phyloP scores from a whole-genome alignment of 139 green algal species.

The Closterium sp. region DNA sequence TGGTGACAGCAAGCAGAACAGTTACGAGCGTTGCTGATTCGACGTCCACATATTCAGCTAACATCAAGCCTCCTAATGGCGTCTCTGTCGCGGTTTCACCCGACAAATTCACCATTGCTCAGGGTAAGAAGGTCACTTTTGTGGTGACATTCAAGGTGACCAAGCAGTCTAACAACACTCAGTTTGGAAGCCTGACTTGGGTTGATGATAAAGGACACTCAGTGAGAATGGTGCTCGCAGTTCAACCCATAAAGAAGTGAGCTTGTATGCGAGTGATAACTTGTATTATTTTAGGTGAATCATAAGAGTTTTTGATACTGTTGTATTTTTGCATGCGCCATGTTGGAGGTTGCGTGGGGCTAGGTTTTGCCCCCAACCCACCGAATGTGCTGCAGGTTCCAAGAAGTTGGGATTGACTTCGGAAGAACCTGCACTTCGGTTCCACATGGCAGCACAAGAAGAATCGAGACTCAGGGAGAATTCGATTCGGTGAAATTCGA shows the following conservation, averaged over 20 bases:
- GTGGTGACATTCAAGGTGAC: not conserved
- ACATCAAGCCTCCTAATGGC: not conserved
- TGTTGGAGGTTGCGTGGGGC: too few species aligned
- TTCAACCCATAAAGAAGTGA: not conserved
- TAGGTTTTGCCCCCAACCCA: too few species aligned
- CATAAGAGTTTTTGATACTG: too few species aligned
- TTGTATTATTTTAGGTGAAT: too few species aligned
- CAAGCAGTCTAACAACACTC: not conserved
- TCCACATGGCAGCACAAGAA: too few species aligned
- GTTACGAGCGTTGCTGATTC: not conserved
- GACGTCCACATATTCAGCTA: not conserved
- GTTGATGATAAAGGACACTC: not conserved
- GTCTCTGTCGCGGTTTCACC: constrained; percentile 3
- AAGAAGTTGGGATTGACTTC: too few species aligned
- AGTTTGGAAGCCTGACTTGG: not conserved
- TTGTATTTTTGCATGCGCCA: too few species aligned
- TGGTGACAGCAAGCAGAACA: not conserved
- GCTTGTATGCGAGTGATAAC: not conserved
- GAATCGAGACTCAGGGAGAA: too few species aligned
- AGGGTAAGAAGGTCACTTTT: not conserved
- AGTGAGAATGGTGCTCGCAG: not conserved
- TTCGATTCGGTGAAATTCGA: too few species aligned
- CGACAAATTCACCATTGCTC: not conserved
- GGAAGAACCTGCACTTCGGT: too few species aligned
- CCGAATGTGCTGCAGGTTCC: too few species aligned